phyloP scores from a whole-genome alignment of 1,139 yeast genomes.

The Taiozyma sp. region DNA sequence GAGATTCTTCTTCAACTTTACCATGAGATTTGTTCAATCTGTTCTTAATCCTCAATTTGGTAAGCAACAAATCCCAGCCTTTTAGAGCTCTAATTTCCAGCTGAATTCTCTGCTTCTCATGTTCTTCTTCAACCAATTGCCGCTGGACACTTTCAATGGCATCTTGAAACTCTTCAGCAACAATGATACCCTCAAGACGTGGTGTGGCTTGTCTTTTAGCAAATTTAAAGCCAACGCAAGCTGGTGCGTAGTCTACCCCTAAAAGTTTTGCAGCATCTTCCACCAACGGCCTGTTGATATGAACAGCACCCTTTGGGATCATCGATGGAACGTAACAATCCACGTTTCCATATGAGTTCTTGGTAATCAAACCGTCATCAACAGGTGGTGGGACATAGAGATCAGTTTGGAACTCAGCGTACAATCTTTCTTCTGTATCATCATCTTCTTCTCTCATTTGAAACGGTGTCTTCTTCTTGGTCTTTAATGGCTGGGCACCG shows the following conservation, averaged over 20 bases:
- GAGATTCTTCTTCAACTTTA: constrained; percentile 29
- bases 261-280: constrained; percentile 66
- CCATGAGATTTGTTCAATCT: constrained; percentile 69
- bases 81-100: constrained; percentile 53
- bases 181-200: no score
- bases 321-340: constrained; percentile 69
- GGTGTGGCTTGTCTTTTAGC: no score
- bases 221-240: no score
- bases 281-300: constrained; percentile 49
- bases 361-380: constrained; percentile 58
- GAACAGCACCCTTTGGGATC: constrained; percentile 78
- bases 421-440: constrained; percentile 54
- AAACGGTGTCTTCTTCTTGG: constrained; percentile 22
- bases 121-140: no score
- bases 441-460: constrained; percentile 30
- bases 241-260: constrained; percentile 75
- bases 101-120: no score
- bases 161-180: no score
- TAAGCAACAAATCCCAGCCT: constrained; percentile 69
- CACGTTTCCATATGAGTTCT: constrained; percentile 76
- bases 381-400: constrained; percentile 57
- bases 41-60: constrained; percentile 66
- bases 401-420: constrained; percentile 75
- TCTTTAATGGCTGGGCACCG: constrained; percentile 61
- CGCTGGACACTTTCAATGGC: no score